Evolutionary conservation across 768 basidiomycete genomes (phyloP).

Genomic region (Phylloporus sp.): DNA sequence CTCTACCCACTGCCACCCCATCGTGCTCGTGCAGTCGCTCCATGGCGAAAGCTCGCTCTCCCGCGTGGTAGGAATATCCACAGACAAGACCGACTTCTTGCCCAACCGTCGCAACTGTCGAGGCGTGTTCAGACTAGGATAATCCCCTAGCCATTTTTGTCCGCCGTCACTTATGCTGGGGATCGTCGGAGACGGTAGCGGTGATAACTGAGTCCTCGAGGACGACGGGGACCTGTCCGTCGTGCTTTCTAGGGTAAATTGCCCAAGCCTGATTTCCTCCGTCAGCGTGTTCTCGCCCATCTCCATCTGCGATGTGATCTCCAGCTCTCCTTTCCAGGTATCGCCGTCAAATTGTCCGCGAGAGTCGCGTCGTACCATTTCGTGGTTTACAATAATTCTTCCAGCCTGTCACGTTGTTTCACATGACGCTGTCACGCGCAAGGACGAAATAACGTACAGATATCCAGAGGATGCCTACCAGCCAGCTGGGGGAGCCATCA

Average conservation of each 20-base stretch:
- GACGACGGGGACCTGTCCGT: not conserved
- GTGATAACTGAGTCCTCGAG: not conserved
- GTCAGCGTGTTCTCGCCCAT: constrained; percentile 2
- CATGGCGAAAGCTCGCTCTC: not conserved
- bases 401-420: constrained; percentile 4
- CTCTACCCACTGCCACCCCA: not conserved
- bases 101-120: not conserved
- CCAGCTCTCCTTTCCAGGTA: constrained; percentile 2
- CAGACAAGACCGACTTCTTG: not conserved
- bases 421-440: too few relatives aligned
- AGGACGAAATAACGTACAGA: constrained; percentile 10
- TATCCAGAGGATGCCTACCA: constrained; percentile 16
- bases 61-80: not conserved
- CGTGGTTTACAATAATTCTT: constrained; percentile 15
- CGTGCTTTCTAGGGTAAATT: not conserved
- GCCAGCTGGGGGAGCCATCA: constrained; percentile 11
- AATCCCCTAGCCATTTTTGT: not conserved
- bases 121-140: not conserved
- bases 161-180: too few relatives aligned
- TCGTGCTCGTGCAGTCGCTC: not conserved
- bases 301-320: constrained; percentile 20
- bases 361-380: not conserved
- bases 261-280: not conserved
- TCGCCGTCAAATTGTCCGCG: not conserved
- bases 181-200: not conserved